These are phyloP conservation scores for Fusarium pseudocircinatum DNA, from an alignment of 2,329 filamentous ascomycete genomes.

Conservation along the genomic window DNA sequence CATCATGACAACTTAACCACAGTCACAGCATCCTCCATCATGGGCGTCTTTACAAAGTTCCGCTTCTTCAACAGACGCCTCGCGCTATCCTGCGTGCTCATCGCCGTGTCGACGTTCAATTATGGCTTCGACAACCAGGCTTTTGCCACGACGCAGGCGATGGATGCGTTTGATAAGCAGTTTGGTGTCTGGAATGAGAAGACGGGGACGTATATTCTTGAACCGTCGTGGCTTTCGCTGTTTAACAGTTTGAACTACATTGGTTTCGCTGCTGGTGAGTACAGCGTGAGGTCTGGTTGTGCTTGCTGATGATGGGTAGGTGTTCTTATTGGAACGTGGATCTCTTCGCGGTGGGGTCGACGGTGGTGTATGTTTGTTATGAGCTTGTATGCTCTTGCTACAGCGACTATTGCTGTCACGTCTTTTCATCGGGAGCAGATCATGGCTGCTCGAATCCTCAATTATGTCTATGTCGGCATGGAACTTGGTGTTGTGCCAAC, in stretches of 20 bases:
- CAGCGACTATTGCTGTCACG: constrained; percentile 34
- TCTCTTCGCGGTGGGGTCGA: constrained; percentile 39
- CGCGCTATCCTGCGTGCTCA: constrained; percentile 36
- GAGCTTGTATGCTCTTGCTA: constrained; percentile 47
- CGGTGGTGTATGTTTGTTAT: constrained; percentile 48
- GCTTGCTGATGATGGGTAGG: constrained; percentile 9
- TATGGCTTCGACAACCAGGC: constrained; percentile 54
- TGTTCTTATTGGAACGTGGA: constrained; percentile 34
- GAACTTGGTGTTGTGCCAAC: constrained; percentile 46
- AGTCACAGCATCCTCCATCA: not conserved
- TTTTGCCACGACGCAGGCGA: constrained; percentile 49
- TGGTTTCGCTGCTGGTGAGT: constrained; percentile 47
- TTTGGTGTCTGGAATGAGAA: constrained; percentile 46
- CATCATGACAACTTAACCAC: not conserved
- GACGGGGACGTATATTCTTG: constrained; percentile 40
- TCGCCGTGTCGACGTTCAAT: constrained; percentile 51
- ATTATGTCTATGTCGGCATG: constrained; percentile 40
- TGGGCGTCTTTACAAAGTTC: constrained; percentile 35
- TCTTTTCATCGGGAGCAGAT: constrained; percentile 31
- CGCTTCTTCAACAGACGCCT: constrained; percentile 39
- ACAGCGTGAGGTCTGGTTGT: accelerated
- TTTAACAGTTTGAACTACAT: constrained; percentile 51
- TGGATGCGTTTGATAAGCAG: constrained; percentile 48
- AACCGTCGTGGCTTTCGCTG: constrained; percentile 47
- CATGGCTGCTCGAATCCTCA: constrained; percentile 36